Percentiles rank a stretch among this genome's conserved stretches.
These are phyloP conservation scores for Pythium inflatum DNA, from an alignment of 352 stramenopile species.

Conservation along the genomic window DNA sequence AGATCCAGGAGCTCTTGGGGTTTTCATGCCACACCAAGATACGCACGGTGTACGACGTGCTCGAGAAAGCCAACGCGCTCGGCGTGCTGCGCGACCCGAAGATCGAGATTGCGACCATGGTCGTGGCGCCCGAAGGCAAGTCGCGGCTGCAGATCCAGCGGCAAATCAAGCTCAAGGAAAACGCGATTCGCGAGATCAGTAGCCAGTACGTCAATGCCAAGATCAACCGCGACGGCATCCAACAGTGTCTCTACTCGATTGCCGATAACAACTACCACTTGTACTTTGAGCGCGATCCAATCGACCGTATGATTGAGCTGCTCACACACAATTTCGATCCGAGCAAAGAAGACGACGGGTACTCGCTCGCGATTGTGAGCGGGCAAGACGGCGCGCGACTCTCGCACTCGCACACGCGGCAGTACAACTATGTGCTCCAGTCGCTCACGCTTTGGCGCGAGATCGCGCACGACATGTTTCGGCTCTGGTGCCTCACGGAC, in stretches of 20 bases:
- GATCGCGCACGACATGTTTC: conserved; percentile 97
- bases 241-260: conserved; percentile 96
- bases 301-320: conserved; percentile 94
- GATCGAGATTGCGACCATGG: conserved; percentile 94
- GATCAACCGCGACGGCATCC: conserved; percentile 83
- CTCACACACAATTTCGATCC: conserved; percentile 88
- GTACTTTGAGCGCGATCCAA: conserved; percentile 97
- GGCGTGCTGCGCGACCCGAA: conserved; percentile 83
- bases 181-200: conserved; percentile 88
- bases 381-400: conserved; percentile 93
- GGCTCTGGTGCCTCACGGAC: conserved; percentile 94
- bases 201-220: conserved; percentile 60
- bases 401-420: conserved; percentile 93
- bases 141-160: conserved; percentile 87
- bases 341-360: conserved; percentile 57
- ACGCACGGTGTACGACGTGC: conserved; percentile 86
- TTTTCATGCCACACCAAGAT: conserved; percentile 85
- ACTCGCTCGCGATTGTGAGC: conserved; percentile 93
- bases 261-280: conserved; percentile 97
- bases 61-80: conserved; percentile 72
- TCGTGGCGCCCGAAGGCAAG: conserved; percentile 93
- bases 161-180: conserved; percentile 94
- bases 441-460: conserved; percentile 96
- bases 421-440: conserved; percentile 97
- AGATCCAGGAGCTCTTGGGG: conserved; percentile 84